A percentile compares a stretch with the other conserved stretches of the same genome.
phyloP scores from a whole-genome alignment of 2,329 filamentous ascomycete genomes.

The Monilinia vaccinii-corymbosi region DNA sequence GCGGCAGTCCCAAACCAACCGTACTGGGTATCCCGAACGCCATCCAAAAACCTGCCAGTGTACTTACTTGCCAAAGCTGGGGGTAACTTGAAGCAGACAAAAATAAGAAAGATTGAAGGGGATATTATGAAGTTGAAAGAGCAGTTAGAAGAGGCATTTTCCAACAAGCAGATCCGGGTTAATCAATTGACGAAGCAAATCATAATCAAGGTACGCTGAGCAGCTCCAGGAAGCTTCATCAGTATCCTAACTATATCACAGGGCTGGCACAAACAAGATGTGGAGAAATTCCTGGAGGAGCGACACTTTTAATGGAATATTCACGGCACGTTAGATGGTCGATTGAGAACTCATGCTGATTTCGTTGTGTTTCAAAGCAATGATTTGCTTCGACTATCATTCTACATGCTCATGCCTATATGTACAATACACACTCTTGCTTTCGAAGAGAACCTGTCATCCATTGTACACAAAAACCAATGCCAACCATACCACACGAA shows the following conservation, averaged over 20 bases:
- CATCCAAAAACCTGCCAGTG: slow-evolving; percentile 62
- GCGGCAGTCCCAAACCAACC: slow-evolving; percentile 16
- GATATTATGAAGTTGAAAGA: slow-evolving; percentile 53
- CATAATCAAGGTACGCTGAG: slow-evolving; percentile 53
- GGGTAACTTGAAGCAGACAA: slow-evolving; percentile 65
- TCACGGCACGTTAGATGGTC: neutral
- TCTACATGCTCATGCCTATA: slow-evolving; percentile 19
- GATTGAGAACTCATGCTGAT: neutral
- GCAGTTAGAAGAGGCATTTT: slow-evolving; percentile 52
- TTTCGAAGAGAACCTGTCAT: slow-evolving; percentile 16
- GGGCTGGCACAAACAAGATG: slow-evolving; percentile 41
- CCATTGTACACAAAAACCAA: slow-evolving; percentile 20
- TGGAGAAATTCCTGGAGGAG: slow-evolving; percentile 39
- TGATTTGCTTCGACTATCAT: slow-evolving; percentile 13
- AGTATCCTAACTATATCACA: slow-evolving; percentile 18
- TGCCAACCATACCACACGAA: slow-evolving; percentile 15
- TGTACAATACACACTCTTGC: slow-evolving; percentile 20
- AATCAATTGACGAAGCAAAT: slow-evolving; percentile 59
- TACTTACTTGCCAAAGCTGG: slow-evolving; percentile 68
- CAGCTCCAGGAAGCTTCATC: neutral
- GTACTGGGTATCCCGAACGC: slow-evolving; percentile 59
- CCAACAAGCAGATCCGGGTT: slow-evolving; percentile 40
- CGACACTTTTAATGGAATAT: slow-evolving; percentile 25
- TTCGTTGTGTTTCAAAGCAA: slow-evolving; percentile 15
- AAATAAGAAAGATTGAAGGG: slow-evolving; percentile 72